Conservation (phyloP, 352 stramenopile genomes). For the Globisporangium apiculatum region DNA sequence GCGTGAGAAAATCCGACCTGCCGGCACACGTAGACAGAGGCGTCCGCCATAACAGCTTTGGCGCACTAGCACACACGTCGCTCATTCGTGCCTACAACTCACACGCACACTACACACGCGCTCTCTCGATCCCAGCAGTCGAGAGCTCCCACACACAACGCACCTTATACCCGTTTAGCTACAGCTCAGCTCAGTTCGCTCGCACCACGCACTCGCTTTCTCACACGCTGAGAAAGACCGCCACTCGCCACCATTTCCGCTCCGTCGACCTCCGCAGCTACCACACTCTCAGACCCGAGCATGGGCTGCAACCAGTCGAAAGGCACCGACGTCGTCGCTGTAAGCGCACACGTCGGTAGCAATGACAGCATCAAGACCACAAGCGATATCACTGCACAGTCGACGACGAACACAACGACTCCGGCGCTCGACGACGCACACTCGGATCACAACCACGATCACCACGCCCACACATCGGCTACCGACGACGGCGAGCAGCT, state of each 20-base stretch:
- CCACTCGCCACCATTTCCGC: constrained; percentile 6
- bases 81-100: not conserved
- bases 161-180: not conserved
- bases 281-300: not conserved
- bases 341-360: not conserved
- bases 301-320: constrained; percentile 73
- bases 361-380: not conserved
- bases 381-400: not conserved
- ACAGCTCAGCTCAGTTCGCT: too few relatives aligned
- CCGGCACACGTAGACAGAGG: too few relatives aligned
- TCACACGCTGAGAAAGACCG: constrained; percentile 11
- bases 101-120: not conserved
- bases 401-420: not conserved
- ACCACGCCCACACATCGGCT: not conserved
- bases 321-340: constrained; percentile 9
- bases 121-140: not conserved
- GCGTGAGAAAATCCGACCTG: not conserved
- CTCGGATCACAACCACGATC: constrained; percentile 2
- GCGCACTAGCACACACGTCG: not conserved
- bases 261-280: too few relatives aligned
- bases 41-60: not conserved
- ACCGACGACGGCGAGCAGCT: constrained; percentile 12
- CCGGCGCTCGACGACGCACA: not conserved
- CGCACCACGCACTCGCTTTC: constrained; percentile 3
- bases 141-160: not conserved